Conservation (phyloP, 1,139 yeast species). For the Debaryomyces nepalensis region DNA sequence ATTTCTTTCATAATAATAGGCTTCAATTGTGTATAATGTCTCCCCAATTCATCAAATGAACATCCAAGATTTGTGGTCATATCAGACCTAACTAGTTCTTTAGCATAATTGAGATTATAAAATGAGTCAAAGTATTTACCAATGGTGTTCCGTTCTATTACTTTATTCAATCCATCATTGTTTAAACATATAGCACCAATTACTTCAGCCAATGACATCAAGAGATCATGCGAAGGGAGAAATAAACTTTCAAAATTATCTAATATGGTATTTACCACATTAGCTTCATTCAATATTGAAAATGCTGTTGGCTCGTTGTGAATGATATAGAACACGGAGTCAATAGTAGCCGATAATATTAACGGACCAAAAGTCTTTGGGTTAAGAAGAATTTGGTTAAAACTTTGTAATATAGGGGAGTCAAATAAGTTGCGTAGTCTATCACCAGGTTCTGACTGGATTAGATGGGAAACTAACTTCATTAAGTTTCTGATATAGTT, state of each 20-base stretch:
- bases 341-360: constrained; percentile 66
- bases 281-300: constrained; percentile 78
- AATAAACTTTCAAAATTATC: constrained; percentile 56
- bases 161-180: constrained; percentile 67
- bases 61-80: constrained; percentile 62
- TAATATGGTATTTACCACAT: constrained; percentile 68
- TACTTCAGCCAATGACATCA: constrained; percentile 71
- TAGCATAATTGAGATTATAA: constrained; percentile 52
- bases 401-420: constrained; percentile 68
- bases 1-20: constrained; percentile 60
- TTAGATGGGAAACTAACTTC: constrained; percentile 65
- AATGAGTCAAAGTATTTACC: constrained; percentile 57
- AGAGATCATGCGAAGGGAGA: constrained; percentile 61
- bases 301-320: constrained; percentile 93
- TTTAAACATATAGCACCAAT: constrained; percentile 86
- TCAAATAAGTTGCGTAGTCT: constrained; percentile 84
- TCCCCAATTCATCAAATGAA: constrained; percentile 77
- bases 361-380: constrained; percentile 70
- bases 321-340: constrained; percentile 71
- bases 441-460: constrained; percentile 80
- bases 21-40: constrained; percentile 80
- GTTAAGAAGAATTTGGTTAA: constrained; percentile 63
- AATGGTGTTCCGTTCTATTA: constrained; percentile 53
- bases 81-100: constrained; percentile 46
- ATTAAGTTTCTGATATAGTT: constrained; percentile 59